Conservation (phyloP, 768 basidiomycete species). For the Lactifluus rugatus region DNA sequence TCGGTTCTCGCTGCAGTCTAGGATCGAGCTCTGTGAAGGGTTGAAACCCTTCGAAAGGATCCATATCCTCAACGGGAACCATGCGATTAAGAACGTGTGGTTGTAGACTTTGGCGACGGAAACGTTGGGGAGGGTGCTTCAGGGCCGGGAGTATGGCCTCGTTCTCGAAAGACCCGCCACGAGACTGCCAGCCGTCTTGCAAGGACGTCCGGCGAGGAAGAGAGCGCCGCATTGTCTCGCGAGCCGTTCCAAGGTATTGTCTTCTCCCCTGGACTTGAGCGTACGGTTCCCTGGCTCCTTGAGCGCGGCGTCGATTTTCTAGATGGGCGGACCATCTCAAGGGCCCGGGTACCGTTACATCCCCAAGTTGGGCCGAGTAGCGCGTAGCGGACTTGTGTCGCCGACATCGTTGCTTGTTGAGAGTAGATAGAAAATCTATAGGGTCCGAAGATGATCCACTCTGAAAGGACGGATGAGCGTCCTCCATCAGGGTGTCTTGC, state of each 20-base stretch:
- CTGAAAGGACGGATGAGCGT: not conserved
- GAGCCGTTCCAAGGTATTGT: not conserved
- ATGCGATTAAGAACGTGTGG: constrained; percentile 2
- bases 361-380: not conserved
- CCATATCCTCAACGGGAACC: constrained; percentile 16
- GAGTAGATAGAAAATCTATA: not conserved
- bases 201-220: not conserved
- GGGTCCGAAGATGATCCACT: constrained; percentile 10
- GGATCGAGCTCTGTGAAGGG: constrained; percentile 11
- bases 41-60: constrained; percentile 5
- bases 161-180: not conserved
- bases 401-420: not conserved
- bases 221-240: not conserved
- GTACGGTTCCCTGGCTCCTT: not conserved
- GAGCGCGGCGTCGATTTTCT: not conserved
- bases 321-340: constrained; percentile 1
- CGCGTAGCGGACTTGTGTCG: not conserved
- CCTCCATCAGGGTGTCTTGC: not conserved
- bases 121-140: not conserved
- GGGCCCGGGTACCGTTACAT: not conserved
- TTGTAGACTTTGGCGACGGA: not conserved
- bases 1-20: not conserved
- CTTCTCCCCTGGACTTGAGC: not conserved
- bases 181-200: not conserved
- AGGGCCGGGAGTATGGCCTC: not conserved